Base-by-base conservation (phyloP, 192 early-diverging fungal species). In the Dissophora globulifera region DNA sequence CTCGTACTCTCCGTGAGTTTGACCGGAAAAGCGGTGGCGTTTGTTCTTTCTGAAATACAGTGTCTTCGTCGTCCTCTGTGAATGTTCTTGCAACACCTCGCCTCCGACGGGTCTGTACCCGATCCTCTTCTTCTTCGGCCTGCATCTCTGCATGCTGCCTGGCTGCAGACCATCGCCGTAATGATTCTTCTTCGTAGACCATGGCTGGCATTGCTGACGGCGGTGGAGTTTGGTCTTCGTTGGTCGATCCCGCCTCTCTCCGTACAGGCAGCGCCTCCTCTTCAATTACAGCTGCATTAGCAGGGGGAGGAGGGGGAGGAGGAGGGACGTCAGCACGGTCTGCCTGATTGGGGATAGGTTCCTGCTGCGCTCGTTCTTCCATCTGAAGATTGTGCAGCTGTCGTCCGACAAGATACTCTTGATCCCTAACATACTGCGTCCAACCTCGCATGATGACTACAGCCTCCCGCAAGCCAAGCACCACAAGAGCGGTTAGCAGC, bases 381-480 rank as follows among this genome's bases (percentile, higher is more conserved):
- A 61, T 60, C 0, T 52, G 60, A 2, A 64, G 40, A 35, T 75
- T 75, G 35, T 75, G 71, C 29, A 75, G 71, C 31, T 55, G 71
- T 29, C 62, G 62, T 11, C 71, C 71, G 17, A 75, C 62, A 13
- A 75, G 62, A 30, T 75, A 75, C 32, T 75, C 71, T 27, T 75
- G 62, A 47, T 75, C 71, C 1, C 71, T 62, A 10, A 75, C 71
- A 60, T 75, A 60, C 20, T 64, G 62, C 30, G 49, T 54, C 71
- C 71, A 75, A 8, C 71, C 62, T 30, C 45, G 62, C 15, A 75
- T 11, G 16, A 66, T 50, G 5, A 42, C 20, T 3, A 60, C 19
- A 32, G 49, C 42, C 19, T 75, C 62, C 32, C 48, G 53, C 11
- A 75, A 12, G 9, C 62, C 71, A 60, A 42, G 60, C 0, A 54